Percentiles rank a stretch among this genome's conserved stretches.
Evolutionary conservation across 176 grass and related monocot genomes (phyloP).

Genomic region (Saccharum officinarum): DNA sequence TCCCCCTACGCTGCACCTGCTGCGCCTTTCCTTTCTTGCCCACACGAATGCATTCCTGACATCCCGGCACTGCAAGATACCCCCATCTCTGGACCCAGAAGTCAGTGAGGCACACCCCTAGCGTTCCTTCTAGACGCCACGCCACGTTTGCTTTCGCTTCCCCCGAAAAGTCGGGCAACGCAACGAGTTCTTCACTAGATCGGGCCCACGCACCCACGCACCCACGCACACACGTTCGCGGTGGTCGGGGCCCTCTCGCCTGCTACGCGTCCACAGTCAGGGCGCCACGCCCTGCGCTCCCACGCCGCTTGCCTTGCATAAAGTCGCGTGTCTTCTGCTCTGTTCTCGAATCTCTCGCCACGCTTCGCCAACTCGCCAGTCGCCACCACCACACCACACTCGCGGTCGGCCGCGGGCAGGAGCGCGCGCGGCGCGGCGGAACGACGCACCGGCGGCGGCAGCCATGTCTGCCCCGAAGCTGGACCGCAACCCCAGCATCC

Average conservation of each 20-base stretch:
- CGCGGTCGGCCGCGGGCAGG: background rate
- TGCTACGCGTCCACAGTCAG: conserved; percentile 19
- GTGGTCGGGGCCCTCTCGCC: too few species aligned
- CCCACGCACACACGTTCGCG: background rate
- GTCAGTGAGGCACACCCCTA: background rate
- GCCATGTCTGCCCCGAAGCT: conserved; percentile 73
- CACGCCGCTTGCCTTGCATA: background rate
- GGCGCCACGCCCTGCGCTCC: background rate
- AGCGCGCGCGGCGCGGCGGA: background rate
- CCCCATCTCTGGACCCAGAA: background rate
- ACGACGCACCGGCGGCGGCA: background rate
- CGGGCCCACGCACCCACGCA: too few species aligned
- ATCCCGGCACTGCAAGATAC: background rate
- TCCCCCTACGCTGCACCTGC: too few species aligned
- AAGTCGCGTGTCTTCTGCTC: background rate
- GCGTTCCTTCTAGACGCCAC: background rate
- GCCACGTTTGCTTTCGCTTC: background rate
- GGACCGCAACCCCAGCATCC: conserved; percentile 58
- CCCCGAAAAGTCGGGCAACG: background rate
- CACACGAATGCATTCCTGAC: background rate
- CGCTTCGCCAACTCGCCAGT: background rate
- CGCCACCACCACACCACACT: background rate
- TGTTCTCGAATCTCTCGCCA: background rate
- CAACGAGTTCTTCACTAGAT: too few species aligned
- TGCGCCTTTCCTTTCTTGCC: too few species aligned